Conservation (phyloP, 148 eudicot species). For the Vaccinium myrtillus region DNA sequence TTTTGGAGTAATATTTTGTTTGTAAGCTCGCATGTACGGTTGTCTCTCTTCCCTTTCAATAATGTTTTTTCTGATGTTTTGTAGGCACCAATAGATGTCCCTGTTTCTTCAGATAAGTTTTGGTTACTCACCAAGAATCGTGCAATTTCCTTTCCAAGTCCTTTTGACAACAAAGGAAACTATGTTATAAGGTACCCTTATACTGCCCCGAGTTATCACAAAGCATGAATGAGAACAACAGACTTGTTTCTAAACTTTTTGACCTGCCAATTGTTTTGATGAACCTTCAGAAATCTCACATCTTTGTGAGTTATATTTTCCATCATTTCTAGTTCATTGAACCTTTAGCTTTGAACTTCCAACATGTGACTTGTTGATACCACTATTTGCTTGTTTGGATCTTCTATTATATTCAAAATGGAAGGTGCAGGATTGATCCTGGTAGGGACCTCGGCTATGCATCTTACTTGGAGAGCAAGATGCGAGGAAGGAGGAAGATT, state of each 20-base stretch:
- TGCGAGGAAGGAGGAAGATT: not conserved
- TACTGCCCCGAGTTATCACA: not conserved
- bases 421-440: not conserved
- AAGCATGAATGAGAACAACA: not conserved
- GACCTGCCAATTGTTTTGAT: not conserved
- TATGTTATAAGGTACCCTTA: constrained; percentile 81
- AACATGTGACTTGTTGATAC: not conserved
- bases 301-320: not conserved
- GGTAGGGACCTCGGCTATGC: not conserved
- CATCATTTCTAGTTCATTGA: not conserved
- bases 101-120: constrained; percentile 86
- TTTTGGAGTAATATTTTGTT: not conserved
- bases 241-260: not conserved
- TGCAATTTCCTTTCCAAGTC: constrained; percentile 78
- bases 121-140: constrained; percentile 68
- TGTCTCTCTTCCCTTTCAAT: not conserved
- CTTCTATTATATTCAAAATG: not conserved
- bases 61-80: constrained; percentile 14
- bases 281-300: not conserved
- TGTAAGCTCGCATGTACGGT: not conserved
- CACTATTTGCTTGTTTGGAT: not conserved
- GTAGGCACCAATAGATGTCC: constrained; percentile 87
- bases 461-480: not conserved
- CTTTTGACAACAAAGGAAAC: constrained; percentile 91
- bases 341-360: not conserved